Evolutionary conservation across 441 rosid species (phyloP).

Genomic region (Corymbia calophylla): DNA sequence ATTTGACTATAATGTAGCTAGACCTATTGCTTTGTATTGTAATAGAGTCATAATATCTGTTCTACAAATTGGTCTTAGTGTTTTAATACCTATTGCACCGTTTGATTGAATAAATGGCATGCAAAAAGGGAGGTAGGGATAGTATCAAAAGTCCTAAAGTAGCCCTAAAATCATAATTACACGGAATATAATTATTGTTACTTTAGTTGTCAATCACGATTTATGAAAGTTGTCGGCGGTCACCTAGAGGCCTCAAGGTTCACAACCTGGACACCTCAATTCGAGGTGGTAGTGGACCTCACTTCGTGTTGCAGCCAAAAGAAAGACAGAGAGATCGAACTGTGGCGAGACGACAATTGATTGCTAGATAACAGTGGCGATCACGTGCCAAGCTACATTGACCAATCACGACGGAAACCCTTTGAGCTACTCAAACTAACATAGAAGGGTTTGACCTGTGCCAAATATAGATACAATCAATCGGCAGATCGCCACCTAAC

Average conservation of each 20-base stretch:
- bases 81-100: neutral
- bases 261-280: neutral
- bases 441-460: neutral
- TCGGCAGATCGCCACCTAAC: neutral
- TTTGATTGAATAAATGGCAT: neutral
- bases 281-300: neutral
- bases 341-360: fast-evolving
- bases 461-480: neutral
- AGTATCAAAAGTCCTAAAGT: neutral
- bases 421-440: neutral
- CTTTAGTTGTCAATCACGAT: neutral
- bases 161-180: neutral
- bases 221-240: fast-evolving
- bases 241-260: neutral
- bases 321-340: neutral
- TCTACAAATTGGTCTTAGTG: neutral
- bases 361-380: fast-evolving
- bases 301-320: neutral
- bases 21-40: neutral
- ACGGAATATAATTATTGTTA: too few relatives aligned
- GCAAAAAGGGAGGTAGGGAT: neutral
- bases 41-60: neutral
- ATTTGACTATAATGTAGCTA: neutral
- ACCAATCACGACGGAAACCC: neutral
- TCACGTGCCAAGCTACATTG: fast-evolving